phyloP scores from a whole-genome alignment of 495 filamentous ascomycete species.

The Penicillium lagena region DNA sequence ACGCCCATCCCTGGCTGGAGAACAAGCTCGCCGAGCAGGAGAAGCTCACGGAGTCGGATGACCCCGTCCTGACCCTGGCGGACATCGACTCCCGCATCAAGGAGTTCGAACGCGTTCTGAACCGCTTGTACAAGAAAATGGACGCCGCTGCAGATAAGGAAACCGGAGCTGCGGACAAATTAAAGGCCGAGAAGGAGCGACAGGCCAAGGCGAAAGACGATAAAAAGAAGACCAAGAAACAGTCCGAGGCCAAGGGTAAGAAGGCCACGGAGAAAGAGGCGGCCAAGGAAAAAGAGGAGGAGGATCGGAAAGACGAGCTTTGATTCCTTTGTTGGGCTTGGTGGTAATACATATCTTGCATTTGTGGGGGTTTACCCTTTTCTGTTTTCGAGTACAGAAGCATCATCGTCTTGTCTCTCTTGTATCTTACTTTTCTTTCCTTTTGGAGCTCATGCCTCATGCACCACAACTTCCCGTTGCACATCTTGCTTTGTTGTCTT shows the following conservation, averaged over 20 bases:
- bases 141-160: slow-evolving; percentile 33
- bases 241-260: slow-evolving; percentile 32
- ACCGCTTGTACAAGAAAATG: slow-evolving; percentile 58
- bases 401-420: neutral
- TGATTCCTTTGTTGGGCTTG: slow-evolving; percentile 29
- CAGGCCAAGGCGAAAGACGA: slow-evolving; percentile 26
- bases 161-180: slow-evolving; percentile 41
- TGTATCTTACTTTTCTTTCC: slow-evolving; percentile 13
- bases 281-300: slow-evolving; percentile 15
- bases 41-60: slow-evolving; percentile 57
- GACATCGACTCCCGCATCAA: slow-evolving; percentile 52
- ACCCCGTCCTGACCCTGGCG: slow-evolving; percentile 61
- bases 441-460: slow-evolving; percentile 15
- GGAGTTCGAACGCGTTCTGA: slow-evolving; percentile 64
- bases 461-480: slow-evolving; percentile 1
- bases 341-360: neutral
- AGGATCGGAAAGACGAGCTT: slow-evolving; percentile 37
- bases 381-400: neutral
- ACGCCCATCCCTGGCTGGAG: slow-evolving; percentile 56
- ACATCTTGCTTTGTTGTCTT: slow-evolving; percentile 1
- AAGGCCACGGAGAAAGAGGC: slow-evolving; percentile 20
- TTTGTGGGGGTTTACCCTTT: neutral
- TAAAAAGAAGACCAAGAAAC: slow-evolving; percentile 3
- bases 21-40: slow-evolving; percentile 61
- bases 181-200: slow-evolving; percentile 44